Evolutionary conservation across 2,329 filamentous ascomycete genomes (phyloP).

Genomic region (Penicillium polonicum): DNA sequence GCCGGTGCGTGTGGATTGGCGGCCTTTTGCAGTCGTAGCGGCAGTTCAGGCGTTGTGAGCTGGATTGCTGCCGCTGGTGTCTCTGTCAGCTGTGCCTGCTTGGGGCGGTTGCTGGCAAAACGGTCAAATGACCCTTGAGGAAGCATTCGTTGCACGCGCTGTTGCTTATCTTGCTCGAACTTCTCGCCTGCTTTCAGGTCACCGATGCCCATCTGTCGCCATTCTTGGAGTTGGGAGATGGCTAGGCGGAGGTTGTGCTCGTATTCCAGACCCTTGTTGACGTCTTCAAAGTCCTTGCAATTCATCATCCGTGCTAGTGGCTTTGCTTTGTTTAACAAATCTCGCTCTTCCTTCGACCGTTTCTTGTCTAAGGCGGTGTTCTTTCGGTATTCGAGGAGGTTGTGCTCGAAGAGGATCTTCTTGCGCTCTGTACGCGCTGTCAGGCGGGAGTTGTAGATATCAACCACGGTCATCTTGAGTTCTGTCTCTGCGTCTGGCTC

Average conservation of each 20-base stretch:
- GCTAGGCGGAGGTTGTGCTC: slow-evolving; percentile 89
- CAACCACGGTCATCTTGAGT: slow-evolving; percentile 95
- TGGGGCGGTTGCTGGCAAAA: slow-evolving; percentile 70
- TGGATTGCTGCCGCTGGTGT: slow-evolving; percentile 72
- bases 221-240: slow-evolving; percentile 88
- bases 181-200: slow-evolving; percentile 85
- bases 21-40: slow-evolving; percentile 57
- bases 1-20: slow-evolving; percentile 30
- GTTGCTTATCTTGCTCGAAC: slow-evolving; percentile 84
- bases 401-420: slow-evolving; percentile 95
- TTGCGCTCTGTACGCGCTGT: slow-evolving; percentile 91
- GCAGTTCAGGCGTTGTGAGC: slow-evolving; percentile 75
- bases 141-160: slow-evolving; percentile 62
- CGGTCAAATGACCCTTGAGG: slow-evolving; percentile 82
- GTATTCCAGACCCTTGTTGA: slow-evolving; percentile 81
- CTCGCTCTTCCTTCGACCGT: slow-evolving; percentile 89
- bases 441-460: slow-evolving; percentile 91
- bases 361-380: slow-evolving; percentile 90
- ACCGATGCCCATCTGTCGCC: slow-evolving; percentile 79
- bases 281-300: slow-evolving; percentile 79
- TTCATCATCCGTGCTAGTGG: slow-evolving; percentile 98
- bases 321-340: slow-evolving; percentile 88
- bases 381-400: slow-evolving; percentile 87
- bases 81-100: slow-evolving; percentile 68
- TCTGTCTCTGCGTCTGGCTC: slow-evolving; percentile 95